Evolutionary conservation across 768 basidiomycete genomes (phyloP), one percentile per base, ranked within the genome.

Genomic region (Pulveroboletus sp.): DNA sequence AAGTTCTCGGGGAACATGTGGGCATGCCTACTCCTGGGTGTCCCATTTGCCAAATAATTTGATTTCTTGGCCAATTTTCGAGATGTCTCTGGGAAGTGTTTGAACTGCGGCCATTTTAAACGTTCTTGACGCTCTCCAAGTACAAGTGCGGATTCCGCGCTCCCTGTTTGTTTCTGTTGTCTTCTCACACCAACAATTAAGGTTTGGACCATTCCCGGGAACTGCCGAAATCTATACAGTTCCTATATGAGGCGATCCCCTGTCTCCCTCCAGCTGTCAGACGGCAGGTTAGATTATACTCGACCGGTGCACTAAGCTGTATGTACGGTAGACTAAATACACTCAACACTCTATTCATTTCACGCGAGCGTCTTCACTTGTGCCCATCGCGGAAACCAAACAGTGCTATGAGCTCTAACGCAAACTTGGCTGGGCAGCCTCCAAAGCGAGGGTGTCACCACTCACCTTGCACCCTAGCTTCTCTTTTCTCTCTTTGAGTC

Each of bases 21-120:
- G 8, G 21, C 21, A 44, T 46, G 46, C 92, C 73, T 79, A 96
- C 94, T 93, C 93, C 68, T 92, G 86, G 56, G 93, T 89, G 50
- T 97, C 94, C 96, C 96, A 99, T 78, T 94, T 94, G 67, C 93
- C 93, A 69, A 99, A 99, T 56, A 99, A 84, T 75, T 95, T 96
- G 67, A 98, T 82, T 61, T 91, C 89, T 70, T 79, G 80, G 56
- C 84, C 88, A 60, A 90, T 75, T 71, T 73, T 88, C 54, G 88
- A 85, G 66, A 93, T 77, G 49, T 90, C 88, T 73, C 74, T 89
- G 45, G 89, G 89, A 54, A 93, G 86, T 38, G 88, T 84, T 60
- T 82, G 80, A 54, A 73, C 76, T 51, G 75, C 57, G 56, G 83
- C 79, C 84, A 86, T 86, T 73, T 76, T 77, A 54, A 53, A 65